Evolutionary conservation across 441 rosid genomes (phyloP).

Genomic region (Populus hybrid): DNA sequence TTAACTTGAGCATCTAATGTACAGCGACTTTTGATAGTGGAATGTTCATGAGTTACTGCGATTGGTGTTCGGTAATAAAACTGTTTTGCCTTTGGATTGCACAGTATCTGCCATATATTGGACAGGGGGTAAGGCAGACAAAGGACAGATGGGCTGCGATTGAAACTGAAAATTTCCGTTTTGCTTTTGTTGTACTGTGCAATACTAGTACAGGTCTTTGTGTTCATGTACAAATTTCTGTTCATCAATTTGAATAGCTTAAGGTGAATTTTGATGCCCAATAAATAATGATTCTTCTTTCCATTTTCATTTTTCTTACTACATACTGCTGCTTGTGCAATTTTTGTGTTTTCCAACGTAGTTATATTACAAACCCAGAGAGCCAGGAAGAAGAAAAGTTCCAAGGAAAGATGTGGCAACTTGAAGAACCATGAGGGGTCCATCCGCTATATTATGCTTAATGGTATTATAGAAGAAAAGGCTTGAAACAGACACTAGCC

Average conservation of each 20-base stretch:
- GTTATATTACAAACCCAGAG: no score
- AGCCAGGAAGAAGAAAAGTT: no score
- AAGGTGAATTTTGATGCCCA: neutral
- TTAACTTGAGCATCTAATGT: constrained; percentile 20
- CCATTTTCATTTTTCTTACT: neutral
- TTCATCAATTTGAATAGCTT: neutral
- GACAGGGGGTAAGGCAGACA: neutral
- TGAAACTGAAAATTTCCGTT: neutral
- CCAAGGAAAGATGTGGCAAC: no score
- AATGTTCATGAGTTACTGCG: constrained; percentile 1
- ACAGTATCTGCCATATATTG: constrained; percentile 10
- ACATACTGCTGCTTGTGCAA: neutral
- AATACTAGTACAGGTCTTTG: neutral
- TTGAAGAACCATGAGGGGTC: no score
- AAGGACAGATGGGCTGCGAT: neutral
- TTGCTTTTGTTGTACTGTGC: neutral
- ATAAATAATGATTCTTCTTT: neutral
- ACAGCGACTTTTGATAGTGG: neutral
- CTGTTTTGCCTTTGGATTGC: constrained; percentile 8
- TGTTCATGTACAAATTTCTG: neutral
- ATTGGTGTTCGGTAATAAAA: constrained; percentile 4
- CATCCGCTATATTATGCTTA: no score
- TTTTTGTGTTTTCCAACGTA: neutral
- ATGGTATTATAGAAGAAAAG: no score
- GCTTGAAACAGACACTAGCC: no score